Base-by-base conservation (phyloP, 371 early-diverging fungal species). In the Actinomortierella wolfii region DNA sequence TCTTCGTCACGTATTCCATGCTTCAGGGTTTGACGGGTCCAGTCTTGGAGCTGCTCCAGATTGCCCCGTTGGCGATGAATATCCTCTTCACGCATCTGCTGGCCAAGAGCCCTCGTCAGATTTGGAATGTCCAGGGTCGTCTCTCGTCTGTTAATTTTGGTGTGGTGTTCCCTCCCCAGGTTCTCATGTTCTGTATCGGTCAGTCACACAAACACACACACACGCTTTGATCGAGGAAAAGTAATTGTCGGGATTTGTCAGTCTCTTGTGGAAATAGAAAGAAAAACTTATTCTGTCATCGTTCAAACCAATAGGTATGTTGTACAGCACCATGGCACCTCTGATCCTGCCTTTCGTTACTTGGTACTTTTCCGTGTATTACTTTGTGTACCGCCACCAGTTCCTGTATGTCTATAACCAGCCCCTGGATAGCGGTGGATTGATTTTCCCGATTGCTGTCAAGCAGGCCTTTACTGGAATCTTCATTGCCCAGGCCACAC, bases 1-100 rank as follows among this genome's bases (percentile, higher is more conserved):
- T 92, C 80, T 94, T 91, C 59, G 86, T 92, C 51, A 90, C 89
- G 15, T 95, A 91, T 73, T 83, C 92, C 5, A 78, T 94, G 78
- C 84, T 95, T 47, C 86, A 85, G 49, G 80, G 86, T 2, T 76
- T 90, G 18, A 82, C 86, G 0, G 84, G 87, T 23, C 85, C 92
- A 0, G 83, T 89, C 13, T 78, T 82, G 51, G 86, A 88, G 57
- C 69, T 94, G 24, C 64, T 90, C 25, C 92, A 92, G 68, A 51
- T 87, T 3, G 86, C 78, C 0, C 86, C 88, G 1, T 78, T 92
- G 40, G 62, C 89, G 1, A 57, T 91, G 26, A 84, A 90, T 34
- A 86, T 84, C 39, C 39, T 93, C 5, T 67, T 84, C 57, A 82
- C 86, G 4, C 45, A 64, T 20, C 62, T 92, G 34, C 81, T 93